These are phyloP conservation scores for Microdochium bolleyi DNA, from an alignment of 2,329 filamentous ascomycete species.

Conservation along the genomic window DNA sequence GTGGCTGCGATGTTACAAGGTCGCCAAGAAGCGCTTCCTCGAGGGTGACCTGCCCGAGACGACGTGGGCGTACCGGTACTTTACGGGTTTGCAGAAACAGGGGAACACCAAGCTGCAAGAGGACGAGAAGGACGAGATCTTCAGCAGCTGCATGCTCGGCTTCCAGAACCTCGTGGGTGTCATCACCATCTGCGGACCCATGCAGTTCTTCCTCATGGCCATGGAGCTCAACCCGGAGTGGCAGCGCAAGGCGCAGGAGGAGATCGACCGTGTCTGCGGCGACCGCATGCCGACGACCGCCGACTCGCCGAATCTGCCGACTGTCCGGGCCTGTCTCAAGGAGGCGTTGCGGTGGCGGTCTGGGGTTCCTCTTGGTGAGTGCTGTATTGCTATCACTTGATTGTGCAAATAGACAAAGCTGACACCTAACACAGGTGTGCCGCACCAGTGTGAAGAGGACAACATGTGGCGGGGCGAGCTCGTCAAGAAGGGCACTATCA, in stretches of 20 bases:
- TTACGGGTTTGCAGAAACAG: slow-evolving; percentile 29
- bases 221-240: slow-evolving; percentile 45
- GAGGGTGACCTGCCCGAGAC: slow-evolving; percentile 30
- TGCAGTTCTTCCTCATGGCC: slow-evolving; percentile 44
- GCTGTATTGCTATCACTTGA: not conserved
- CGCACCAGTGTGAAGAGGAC: slow-evolving; percentile 38
- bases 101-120: slow-evolving; percentile 32
- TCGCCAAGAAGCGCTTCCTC: slow-evolving; percentile 31
- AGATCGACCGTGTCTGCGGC: slow-evolving; percentile 48
- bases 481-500: slow-evolving; percentile 38
- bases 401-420: not conserved
- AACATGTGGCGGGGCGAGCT: slow-evolving; percentile 36
- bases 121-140: slow-evolving; percentile 31
- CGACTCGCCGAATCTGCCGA: slow-evolving; percentile 42
- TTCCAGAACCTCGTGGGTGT: slow-evolving; percentile 44
- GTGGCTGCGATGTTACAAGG: slow-evolving; percentile 34
- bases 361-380: slow-evolving; percentile 40
- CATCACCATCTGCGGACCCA: slow-evolving; percentile 38
- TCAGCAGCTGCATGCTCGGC: slow-evolving; percentile 41
- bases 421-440: slow-evolving; percentile 28
- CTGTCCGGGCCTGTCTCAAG: slow-evolving; percentile 46
- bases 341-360: slow-evolving; percentile 52
- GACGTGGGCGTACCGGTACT: slow-evolving; percentile 41
- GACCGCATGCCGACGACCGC: slow-evolving; percentile 41
- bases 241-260: slow-evolving; percentile 44